Percentiles rank a stretch among this genome's conserved stretches.
phyloP scores from a whole-genome alignment of 768 basidiomycete genomes.

The Mycena crocata region DNA sequence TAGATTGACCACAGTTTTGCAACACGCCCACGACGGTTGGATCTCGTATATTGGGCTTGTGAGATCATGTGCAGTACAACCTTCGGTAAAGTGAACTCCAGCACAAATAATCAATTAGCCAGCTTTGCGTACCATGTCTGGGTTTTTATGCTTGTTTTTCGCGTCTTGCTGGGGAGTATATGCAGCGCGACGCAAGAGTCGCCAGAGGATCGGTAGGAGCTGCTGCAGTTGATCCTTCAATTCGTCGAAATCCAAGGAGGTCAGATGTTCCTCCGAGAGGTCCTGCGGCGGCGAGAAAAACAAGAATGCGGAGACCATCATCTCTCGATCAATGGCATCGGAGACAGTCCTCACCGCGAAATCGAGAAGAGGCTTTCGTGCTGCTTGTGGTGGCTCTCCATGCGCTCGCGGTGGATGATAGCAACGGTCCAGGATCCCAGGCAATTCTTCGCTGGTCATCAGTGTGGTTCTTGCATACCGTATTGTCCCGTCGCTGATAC shows the following conservation, averaged over 20 bases:
- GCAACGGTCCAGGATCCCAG: slow-evolving; percentile 33
- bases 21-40: slow-evolving; percentile 19
- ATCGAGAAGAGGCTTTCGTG: slow-evolving; percentile 9
- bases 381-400: slow-evolving; percentile 9
- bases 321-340: slow-evolving; percentile 25
- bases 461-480: slow-evolving; percentile 27
- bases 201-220: slow-evolving; percentile 28
- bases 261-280: slow-evolving; percentile 25
- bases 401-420: slow-evolving; percentile 18
- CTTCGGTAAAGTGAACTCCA: background rate
- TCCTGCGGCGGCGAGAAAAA: slow-evolving; percentile 32
- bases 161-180: slow-evolving; percentile 21
- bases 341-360: slow-evolving; percentile 22
- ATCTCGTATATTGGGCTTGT: slow-evolving; percentile 31
- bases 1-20: slow-evolving; percentile 35
- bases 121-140: slow-evolving; percentile 27
- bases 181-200: slow-evolving; percentile 7
- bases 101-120: background rate
- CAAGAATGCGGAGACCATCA: slow-evolving; percentile 16
- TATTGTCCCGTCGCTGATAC: slow-evolving; percentile 16
- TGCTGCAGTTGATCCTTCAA: slow-evolving; percentile 13
- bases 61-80: slow-evolving; percentile 23
- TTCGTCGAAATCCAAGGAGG: slow-evolving; percentile 24
- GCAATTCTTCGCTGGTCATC: slow-evolving; percentile 34
- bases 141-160: slow-evolving; percentile 29